Evolutionary conservation across 495 filamentous ascomycete genomes (phyloP).

Genomic region (Lentithecium fluviatile): DNA sequence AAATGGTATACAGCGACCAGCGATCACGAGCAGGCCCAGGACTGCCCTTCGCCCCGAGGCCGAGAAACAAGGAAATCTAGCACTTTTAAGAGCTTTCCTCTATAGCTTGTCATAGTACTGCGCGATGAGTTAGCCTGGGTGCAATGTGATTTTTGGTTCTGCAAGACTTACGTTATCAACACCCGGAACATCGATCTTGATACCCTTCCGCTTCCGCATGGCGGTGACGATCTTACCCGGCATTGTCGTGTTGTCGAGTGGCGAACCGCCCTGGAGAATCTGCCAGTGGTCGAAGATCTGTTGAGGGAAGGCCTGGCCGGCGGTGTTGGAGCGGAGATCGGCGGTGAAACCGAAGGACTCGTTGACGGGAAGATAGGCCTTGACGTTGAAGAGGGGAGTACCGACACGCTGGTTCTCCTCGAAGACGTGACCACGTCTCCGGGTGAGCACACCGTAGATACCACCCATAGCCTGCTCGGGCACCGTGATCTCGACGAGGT

Average conservation of each 20-base stretch:
- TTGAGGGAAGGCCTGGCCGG: slow-evolving; percentile 98
- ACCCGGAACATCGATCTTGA: slow-evolving; percentile 90
- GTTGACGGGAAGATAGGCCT: slow-evolving; percentile 98
- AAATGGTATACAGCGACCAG: slow-evolving; percentile 17
- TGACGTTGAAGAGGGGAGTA: slow-evolving; percentile 99
- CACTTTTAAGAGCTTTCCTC: slow-evolving; percentile 36
- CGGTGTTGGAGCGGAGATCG: slow-evolving; percentile 89
- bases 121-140: slow-evolving; percentile 52
- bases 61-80: slow-evolving; percentile 37
- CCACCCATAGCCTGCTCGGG: slow-evolving; percentile 99
- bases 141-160: not conserved
- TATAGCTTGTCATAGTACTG: slow-evolving; percentile 99
- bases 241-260: slow-evolving; percentile 82
- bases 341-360: slow-evolving; percentile 99
- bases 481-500: slow-evolving; percentile 98
- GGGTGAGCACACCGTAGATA: slow-evolving; percentile 99
- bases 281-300: slow-evolving; percentile 98
- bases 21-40: slow-evolving; percentile 24
- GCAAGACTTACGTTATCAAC: slow-evolving; percentile 82
- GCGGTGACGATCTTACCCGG: slow-evolving; percentile 78
- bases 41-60: slow-evolving; percentile 21
- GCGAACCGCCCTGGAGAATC: slow-evolving; percentile 88
- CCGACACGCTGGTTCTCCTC: slow-evolving; percentile 95
- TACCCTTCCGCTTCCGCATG: slow-evolving; percentile 98
- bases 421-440: slow-evolving; percentile 98